A percentile compares a stretch with the other conserved stretches of the same genome.
These are phyloP conservation scores for Aureobasidium namibiae DNA, from an alignment of 2,329 filamentous ascomycete species.

Conservation along the genomic window DNA sequence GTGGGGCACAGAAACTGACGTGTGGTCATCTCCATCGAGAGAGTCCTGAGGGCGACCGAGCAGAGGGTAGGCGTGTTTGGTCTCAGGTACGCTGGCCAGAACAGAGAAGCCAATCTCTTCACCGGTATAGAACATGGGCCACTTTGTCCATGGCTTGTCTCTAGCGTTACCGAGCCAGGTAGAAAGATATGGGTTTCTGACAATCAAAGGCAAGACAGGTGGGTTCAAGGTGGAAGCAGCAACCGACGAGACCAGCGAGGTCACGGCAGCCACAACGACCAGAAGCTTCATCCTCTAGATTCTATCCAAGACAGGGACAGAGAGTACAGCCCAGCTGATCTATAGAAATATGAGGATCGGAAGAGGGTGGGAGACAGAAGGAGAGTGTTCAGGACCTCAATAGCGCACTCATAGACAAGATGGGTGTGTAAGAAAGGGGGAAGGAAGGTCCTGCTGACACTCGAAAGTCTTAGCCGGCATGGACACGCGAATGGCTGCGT, in stretches of 20 bases:
- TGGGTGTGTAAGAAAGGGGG: background rate
- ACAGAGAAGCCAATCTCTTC: conserved; percentile 57
- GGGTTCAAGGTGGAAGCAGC: conserved; percentile 48
- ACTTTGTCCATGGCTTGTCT: conserved; percentile 68
- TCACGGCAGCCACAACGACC: background rate
- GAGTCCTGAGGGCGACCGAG: conserved; percentile 60
- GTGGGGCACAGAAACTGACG: conserved; percentile 15
- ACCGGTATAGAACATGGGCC: conserved; percentile 81
- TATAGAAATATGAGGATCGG: background rate
- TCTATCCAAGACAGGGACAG: background rate
- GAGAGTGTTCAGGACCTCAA: background rate
- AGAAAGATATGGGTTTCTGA: conserved; percentile 44
- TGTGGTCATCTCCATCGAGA: conserved; percentile 37
- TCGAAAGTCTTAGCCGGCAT: background rate
- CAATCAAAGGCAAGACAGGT: conserved; percentile 42
- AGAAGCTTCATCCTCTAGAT: conserved; percentile 17
- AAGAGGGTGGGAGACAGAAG: background rate
- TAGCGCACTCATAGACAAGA: conserved; percentile 9
- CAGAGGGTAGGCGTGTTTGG: conserved; percentile 54
- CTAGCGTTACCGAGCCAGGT: conserved; percentile 57
- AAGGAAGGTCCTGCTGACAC: background rate
- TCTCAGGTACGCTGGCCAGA: conserved; percentile 52
- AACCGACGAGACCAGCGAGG: conserved; percentile 11
- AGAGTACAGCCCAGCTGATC: conserved; percentile 1
- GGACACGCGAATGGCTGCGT: background rate